Conservation (phyloP, 2,329 filamentous ascomycete genomes). For the Myotisia sp. region DNA sequence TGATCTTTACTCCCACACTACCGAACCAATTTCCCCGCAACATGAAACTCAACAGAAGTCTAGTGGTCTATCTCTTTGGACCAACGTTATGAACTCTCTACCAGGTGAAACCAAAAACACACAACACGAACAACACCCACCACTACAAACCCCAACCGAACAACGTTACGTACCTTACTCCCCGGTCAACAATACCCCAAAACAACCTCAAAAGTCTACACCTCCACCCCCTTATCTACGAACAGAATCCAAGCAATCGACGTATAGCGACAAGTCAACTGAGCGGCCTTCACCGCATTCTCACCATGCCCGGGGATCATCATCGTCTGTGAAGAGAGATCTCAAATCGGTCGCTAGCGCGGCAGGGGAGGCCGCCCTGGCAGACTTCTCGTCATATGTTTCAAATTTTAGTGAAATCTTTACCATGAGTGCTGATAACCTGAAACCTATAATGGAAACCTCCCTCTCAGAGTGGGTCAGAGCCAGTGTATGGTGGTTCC, state of each 20-base stretch:
- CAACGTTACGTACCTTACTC: not conserved
- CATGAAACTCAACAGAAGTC: too few species aligned
- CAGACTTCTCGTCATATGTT: constrained; percentile 56
- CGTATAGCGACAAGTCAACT: too few species aligned
- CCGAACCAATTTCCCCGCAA: constrained; percentile 3
- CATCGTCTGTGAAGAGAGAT: constrained; percentile 19
- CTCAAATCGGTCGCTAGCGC: constrained; percentile 27
- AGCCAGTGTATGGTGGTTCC: constrained; percentile 76
- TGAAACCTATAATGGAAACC: constrained; percentile 50
- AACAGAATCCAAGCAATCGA: not conserved
- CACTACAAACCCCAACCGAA: not conserved
- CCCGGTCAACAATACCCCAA: not conserved
- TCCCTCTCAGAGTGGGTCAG: constrained; percentile 54
- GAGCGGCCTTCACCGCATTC: constrained; percentile 9
- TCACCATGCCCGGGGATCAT: constrained; percentile 4
- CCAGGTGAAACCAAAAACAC: constrained; percentile 7
- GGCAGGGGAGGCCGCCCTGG: constrained; percentile 51
- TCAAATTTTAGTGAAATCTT: constrained; percentile 64
- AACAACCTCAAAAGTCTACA: not conserved
- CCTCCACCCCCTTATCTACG: not conserved
- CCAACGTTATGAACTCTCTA: constrained; percentile 9
- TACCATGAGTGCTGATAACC: constrained; percentile 58
- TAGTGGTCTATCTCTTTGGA: constrained; percentile 10
- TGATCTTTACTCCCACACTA: too few species aligned
- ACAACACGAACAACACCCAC: constrained; percentile 2